Evolutionary conservation across 805 yeast genomes (phyloP), one percentile per base, ranked within the genome.

Genomic region (Candida palmyrensis): DNA sequence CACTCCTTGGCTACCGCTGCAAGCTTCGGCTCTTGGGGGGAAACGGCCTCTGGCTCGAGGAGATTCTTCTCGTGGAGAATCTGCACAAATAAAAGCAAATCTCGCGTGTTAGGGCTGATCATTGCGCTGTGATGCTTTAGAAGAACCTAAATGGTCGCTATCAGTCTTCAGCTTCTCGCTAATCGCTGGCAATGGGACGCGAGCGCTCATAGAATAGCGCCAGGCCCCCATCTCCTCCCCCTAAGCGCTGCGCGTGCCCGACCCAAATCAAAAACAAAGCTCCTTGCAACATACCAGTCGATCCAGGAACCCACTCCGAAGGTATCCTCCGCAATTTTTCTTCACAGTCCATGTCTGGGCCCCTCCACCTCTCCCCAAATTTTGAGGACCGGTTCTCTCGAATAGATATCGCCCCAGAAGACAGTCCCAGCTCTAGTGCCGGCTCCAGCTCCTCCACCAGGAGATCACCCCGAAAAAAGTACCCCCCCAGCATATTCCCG

Each of bases 31-130:
- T 45, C 49, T 7, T 43, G 30, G 8, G 41, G 16, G 1, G 32
- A 23, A 7, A 49, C 30, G n/a, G 38, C 37, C 4, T 43, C 48
- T 1, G 56, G 54, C n/a, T 50, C 48, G 14, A 55, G 45, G 14
- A 61, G 44, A 2, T 54, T 57, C 27, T 53, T 50, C 2, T 52
- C 49, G 33, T 66, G 69, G 5, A 66, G 49, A 6, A 66, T 44
- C 44, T 66, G 72, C 1, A 63, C 43, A 11, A 65, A 36, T 15
- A 66, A 51, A 18, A 66, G 55, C 8, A 62, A 45, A 37, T 63
- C 69, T 32, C 64, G 42, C 31, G 47, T 47, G 19, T 25, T 38
- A 25, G 20, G 6, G 12, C 27, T 21, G 12, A 31, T 31, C 34
- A 31, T 31, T 8, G 9, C 10, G 23, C 11, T n/a, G n/a, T n/a